phyloP scores from a whole-genome alignment of 2,329 filamentous ascomycete species.

The Sporothrix mexicana region DNA sequence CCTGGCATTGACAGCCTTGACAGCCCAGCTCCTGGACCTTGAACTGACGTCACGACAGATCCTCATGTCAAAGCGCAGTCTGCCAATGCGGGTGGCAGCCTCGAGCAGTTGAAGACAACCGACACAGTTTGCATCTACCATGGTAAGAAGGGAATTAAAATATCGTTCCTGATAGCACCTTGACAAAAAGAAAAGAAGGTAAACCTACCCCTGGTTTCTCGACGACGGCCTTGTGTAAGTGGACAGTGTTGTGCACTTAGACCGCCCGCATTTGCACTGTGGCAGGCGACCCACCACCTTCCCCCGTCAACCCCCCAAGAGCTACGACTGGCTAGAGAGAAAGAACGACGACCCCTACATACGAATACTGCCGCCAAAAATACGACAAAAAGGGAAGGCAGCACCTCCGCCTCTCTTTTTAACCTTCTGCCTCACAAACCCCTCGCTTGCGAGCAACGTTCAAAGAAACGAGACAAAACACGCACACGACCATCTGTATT shows the following conservation, averaged over 20 bases:
- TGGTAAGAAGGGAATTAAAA: not conserved
- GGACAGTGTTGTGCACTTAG: not conserved
- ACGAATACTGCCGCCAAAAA: constrained; percentile 23
- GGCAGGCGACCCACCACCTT: constrained; percentile 24
- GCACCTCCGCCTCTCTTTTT: constrained; percentile 3
- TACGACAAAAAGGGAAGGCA: constrained; percentile 24
- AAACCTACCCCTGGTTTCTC: constrained; percentile 6
- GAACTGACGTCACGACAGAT: constrained; percentile 23
- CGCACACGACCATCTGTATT: constrained; percentile 16
- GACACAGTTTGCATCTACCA: not conserved
- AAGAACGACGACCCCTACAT: constrained; percentile 19
- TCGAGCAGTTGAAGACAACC: not conserved
- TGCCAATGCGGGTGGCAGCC: not conserved
- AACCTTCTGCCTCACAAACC: not conserved
- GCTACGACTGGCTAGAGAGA: not conserved
- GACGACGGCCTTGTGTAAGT: constrained; percentile 18
- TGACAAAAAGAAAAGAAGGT: not conserved
- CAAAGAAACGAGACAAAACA: not conserved
- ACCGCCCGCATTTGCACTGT: not conserved
- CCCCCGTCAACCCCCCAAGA: not conserved
- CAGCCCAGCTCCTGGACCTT: not conserved
- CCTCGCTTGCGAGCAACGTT: constrained; percentile 17
- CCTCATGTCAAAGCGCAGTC: constrained; percentile 9
- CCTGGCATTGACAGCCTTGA: too few species aligned
- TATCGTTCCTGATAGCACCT: not conserved